Base-by-base conservation (phyloP, 352 stramenopile species). In the Pythium guiyangense region DNA sequence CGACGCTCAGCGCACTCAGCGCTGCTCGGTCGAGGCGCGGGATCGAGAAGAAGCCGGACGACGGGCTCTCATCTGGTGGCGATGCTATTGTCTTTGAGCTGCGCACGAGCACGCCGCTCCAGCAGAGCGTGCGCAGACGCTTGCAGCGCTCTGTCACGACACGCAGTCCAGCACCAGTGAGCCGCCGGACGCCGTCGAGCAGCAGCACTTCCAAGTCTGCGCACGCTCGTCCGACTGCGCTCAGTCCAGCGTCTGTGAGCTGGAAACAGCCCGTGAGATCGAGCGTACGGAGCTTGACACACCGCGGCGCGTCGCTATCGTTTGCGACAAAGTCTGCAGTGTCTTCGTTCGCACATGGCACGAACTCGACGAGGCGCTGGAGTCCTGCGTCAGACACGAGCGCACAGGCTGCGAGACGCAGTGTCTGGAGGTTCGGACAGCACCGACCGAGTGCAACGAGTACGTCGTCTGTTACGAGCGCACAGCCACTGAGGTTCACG, bases 221-320 rank as follows among this genome's bases (percentile, higher is more conserved):
- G 27, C 84, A 92, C 11, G 66, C 53, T 1, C 55, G 34, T 0
- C 68, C 76, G 12, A 93, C 46, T 0, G 64, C 59, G 12, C 50
- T 58, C 27, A 90, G 52, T 1, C 74, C 71, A 39, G 54, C 68
- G 54, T 71, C 78, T 8, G 79, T 92, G 49, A 93, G 53, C 42
- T 69, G 77, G 52, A 83, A 86, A 50, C 84, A 93, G 22, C 81
- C 84, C 11, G 75, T 66, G 42, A 93, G 62, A 12, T 93, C 79
- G 14, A 93, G 57, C 15, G 39, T 69, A 40, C 34, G 51, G 17
- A 92, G 55, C 18, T 67, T 45, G 8, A 57, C 66, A 66, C 81
- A 92, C 0, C 81, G 62, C 3, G 54, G 31, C 2, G 49, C 51
- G 26, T n/a, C 49, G 15, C 37, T 54, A 17, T 73, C 66, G 27